These are phyloP conservation scores for Cinnamomum chago DNA, from an alignment of 164 flowering plant genomes.

Conservation along the genomic window DNA sequence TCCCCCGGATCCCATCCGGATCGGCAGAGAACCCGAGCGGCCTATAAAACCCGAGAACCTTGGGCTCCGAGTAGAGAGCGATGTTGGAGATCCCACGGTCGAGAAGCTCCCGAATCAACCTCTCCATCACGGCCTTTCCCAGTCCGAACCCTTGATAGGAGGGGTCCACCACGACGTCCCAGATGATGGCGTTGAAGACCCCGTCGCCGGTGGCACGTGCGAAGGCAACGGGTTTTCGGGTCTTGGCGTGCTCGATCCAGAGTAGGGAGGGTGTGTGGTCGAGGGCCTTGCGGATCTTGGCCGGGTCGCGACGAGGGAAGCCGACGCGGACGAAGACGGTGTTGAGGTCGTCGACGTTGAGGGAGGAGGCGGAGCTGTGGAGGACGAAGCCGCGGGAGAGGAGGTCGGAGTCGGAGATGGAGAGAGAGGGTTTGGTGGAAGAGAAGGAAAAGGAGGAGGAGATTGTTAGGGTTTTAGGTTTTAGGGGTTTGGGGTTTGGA, in stretches of 20 bases:
- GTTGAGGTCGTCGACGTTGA: conserved; percentile 84
- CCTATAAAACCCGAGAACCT: conserved; percentile 87
- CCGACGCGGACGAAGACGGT: conserved; percentile 80
- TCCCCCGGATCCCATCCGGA: conserved; percentile 92
- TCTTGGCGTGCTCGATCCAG: conserved; percentile 68
- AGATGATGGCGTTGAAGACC: conserved; percentile 87
- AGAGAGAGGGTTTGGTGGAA: conserved; percentile 26
- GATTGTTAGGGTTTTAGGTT: background rate
- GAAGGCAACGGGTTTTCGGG: conserved; percentile 75
- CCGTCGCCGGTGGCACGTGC: conserved; percentile 97
- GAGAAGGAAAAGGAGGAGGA: background rate
- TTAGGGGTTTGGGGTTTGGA: background rate
- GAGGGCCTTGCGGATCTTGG: conserved; percentile 64
- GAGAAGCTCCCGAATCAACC: conserved; percentile 52
- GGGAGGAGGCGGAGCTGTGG: conserved; percentile 45
- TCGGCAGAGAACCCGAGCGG: conserved; percentile 89
- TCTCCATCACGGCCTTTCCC: conserved; percentile 93
- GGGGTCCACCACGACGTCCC: conserved; percentile 99
- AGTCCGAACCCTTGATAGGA: conserved; percentile 86
- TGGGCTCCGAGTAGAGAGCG: conserved; percentile 84
- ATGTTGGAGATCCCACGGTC: conserved; percentile 67
- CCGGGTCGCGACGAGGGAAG: conserved; percentile 77
- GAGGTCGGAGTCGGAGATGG: conserved; percentile 63
- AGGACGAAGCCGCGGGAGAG: conserved; percentile 72
- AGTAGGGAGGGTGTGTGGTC: conserved; percentile 69